Conservation (phyloP, 1,284 basidiomycete genomes). For the Testicularia cyperi region DNA sequence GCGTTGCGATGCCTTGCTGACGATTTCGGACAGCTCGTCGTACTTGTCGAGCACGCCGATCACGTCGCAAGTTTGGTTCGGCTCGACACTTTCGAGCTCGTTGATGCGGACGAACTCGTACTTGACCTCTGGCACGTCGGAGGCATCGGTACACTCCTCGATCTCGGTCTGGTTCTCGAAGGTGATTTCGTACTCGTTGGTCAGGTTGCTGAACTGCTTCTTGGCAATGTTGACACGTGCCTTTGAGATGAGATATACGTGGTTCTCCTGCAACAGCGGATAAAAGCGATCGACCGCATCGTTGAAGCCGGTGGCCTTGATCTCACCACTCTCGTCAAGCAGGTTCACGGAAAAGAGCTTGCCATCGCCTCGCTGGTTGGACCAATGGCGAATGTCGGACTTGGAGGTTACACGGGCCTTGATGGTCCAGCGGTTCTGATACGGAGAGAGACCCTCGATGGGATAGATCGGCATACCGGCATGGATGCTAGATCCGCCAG, state of each 20-base stretch:
- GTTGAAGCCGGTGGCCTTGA: slow-evolving; percentile 78
- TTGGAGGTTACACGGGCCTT: slow-evolving; percentile 90
- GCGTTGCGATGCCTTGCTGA: slow-evolving; percentile 56
- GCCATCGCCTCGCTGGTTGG: slow-evolving; percentile 87
- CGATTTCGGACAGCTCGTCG: slow-evolving; percentile 54
- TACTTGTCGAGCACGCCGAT: slow-evolving; percentile 53
- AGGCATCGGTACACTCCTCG: slow-evolving; percentile 53
- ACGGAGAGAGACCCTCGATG: slow-evolving; percentile 92
- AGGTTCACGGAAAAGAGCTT: slow-evolving; percentile 90
- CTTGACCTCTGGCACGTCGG: slow-evolving; percentile 59
- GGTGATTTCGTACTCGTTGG: slow-evolving; percentile 90
- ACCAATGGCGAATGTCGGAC: slow-evolving; percentile 84
- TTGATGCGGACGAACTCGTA: slow-evolving; percentile 57
- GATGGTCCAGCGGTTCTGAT: slow-evolving; percentile 95
- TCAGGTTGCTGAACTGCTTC: slow-evolving; percentile 89
- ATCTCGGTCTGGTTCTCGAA: slow-evolving; percentile 69
- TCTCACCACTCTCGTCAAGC: slow-evolving; percentile 79
- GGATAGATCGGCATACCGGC: slow-evolving; percentile 68
- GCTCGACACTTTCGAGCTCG: slow-evolving; percentile 54
- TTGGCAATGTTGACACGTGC: slow-evolving; percentile 92
- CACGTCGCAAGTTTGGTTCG: slow-evolving; percentile 61
- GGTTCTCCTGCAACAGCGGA: slow-evolving; percentile 81
- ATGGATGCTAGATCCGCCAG: slow-evolving; percentile 41
- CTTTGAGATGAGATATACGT: slow-evolving; percentile 88
- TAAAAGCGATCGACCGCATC: slow-evolving; percentile 80